Evolutionary conservation across 371 early-diverging fungal species (phyloP).

Genomic region (Haplosporangium sp.): DNA sequence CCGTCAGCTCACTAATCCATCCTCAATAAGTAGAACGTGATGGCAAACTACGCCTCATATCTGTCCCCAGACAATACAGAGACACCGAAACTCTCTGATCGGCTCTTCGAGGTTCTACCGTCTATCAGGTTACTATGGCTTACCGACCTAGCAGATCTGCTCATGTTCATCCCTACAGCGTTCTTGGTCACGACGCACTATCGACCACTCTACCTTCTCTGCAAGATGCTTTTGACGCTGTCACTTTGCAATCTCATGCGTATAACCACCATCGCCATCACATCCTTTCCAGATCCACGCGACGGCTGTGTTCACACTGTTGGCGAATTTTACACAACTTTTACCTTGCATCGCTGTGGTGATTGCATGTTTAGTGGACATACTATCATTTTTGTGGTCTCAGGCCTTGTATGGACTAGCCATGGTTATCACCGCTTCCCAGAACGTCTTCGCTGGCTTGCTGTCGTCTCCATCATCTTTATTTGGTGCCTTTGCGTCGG

Average conservation of each 20-base stretch:
- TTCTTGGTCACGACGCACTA: slow-evolving; percentile 58
- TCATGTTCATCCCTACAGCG: slow-evolving; percentile 64
- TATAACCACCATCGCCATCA: slow-evolving; percentile 69
- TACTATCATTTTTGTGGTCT: slow-evolving; percentile 66
- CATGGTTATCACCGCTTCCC: slow-evolving; percentile 56
- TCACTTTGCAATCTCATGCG: slow-evolving; percentile 62
- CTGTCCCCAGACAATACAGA: slow-evolving; percentile 62
- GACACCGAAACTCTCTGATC: slow-evolving; percentile 57
- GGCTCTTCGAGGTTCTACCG: slow-evolving; percentile 64
- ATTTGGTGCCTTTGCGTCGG: slow-evolving; percentile 56
- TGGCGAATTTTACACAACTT: slow-evolving; percentile 62
- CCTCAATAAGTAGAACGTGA: slow-evolving; percentile 69
- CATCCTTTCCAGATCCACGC: slow-evolving; percentile 68
- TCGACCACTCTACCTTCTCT: slow-evolving; percentile 62
- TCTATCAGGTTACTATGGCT: slow-evolving; percentile 60
- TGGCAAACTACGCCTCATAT: slow-evolving; percentile 70
- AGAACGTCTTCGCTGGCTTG: slow-evolving; percentile 37
- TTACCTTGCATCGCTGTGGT: slow-evolving; percentile 66
- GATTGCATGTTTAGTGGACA: slow-evolving; percentile 72
- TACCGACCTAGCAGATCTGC: slow-evolving; percentile 65
- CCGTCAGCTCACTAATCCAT: too few relatives aligned
- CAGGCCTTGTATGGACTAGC: slow-evolving; percentile 64
- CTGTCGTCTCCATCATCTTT: slow-evolving; percentile 46
- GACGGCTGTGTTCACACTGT: slow-evolving; percentile 59
- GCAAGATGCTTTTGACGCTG: slow-evolving; percentile 61